A percentile compares a stretch with the other conserved stretches of the same genome.
These are phyloP conservation scores for Furcasterigmium sp. DNA, from an alignment of 2,329 filamentous ascomycete genomes.

Conservation along the genomic window DNA sequence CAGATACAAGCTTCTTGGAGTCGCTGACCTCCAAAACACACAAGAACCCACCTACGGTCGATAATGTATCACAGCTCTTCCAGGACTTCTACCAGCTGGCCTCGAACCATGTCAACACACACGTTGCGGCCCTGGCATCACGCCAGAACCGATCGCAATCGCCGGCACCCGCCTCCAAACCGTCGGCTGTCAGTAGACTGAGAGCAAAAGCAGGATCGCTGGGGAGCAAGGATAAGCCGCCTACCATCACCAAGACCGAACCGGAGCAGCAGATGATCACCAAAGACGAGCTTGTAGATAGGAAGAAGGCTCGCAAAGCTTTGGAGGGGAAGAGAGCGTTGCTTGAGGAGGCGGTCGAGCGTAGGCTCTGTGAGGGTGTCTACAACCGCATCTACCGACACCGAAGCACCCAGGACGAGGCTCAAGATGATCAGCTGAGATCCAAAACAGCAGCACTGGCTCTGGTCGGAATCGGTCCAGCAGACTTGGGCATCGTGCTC, in stretches of 20 bases:
- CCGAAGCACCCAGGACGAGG: slow-evolving; percentile 86
- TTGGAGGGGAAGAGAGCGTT: slow-evolving; percentile 72
- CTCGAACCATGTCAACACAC: slow-evolving; percentile 76
- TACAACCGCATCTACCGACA: slow-evolving; percentile 91
- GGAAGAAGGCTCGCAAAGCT: slow-evolving; percentile 70
- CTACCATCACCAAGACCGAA: slow-evolving; percentile 35
- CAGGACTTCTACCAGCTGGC: slow-evolving; percentile 89
- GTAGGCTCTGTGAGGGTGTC: slow-evolving; percentile 75
- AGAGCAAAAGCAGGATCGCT: slow-evolving; percentile 51
- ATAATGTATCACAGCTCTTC: slow-evolving; percentile 78
- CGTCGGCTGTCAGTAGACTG: slow-evolving; percentile 51
- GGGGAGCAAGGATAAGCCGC: slow-evolving; percentile 45
- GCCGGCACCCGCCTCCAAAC: slow-evolving; percentile 47
- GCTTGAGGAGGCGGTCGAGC: slow-evolving; percentile 88
- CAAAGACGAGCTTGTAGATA: slow-evolving; percentile 72
- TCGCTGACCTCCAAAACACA: slow-evolving; percentile 84
- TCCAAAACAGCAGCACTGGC: slow-evolving; percentile 89
- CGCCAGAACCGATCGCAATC: slow-evolving; percentile 66
- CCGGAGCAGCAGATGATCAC: slow-evolving; percentile 83
- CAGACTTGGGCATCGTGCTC: slow-evolving; percentile 76
- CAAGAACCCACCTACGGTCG: slow-evolving; percentile 74
- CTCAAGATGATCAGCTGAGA: slow-evolving; percentile 86
- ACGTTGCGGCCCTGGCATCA: slow-evolving; percentile 75
- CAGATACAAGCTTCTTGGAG: slow-evolving; percentile 70
- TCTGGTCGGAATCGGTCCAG: slow-evolving; percentile 85